Evolutionary conservation across 139 green algal genomes (phyloP).

Genomic region (Zygnema cylindricum): DNA sequence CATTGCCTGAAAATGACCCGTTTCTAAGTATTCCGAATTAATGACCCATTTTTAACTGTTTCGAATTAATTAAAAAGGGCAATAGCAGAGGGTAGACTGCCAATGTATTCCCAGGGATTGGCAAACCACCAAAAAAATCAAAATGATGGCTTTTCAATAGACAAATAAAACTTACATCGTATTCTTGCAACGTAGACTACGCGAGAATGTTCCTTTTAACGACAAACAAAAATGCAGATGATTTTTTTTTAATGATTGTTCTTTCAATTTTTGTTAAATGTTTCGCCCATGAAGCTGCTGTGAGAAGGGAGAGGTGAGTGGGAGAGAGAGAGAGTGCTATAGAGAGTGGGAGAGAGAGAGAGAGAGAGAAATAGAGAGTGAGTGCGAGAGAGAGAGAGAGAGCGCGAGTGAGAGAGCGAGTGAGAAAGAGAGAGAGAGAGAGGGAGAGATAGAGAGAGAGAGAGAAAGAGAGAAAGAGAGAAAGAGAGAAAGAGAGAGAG

Average conservation of each 20-base stretch:
- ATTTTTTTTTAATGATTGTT: background rate
- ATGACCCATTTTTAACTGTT: too few relatives aligned
- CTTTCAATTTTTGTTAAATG: background rate
- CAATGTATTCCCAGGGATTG: too few relatives aligned
- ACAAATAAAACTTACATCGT: too few relatives aligned
- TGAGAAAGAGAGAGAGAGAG: background rate
- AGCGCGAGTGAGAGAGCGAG: background rate
- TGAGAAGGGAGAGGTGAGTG: background rate
- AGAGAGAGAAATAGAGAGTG: background rate
- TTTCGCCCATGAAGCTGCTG: background rate
- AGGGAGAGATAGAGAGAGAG: slow-evolving; percentile 52
- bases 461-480: slow-evolving; percentile 75
- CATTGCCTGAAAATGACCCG: too few relatives aligned
- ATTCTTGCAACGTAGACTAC: background rate
- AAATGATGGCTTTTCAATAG: too few relatives aligned
- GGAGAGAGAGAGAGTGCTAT: background rate
- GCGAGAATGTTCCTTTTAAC: background rate
- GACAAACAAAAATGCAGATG: background rate
- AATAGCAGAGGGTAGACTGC: too few relatives aligned
- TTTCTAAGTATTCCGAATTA: too few relatives aligned
- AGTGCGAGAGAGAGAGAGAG: background rate
- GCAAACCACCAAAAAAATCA: too few relatives aligned
- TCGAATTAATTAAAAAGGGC: too few relatives aligned
- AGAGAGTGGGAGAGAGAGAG: background rate
- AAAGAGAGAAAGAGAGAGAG: background rate